Percentiles rank a stretch among this genome's conserved stretches.
Evolutionary conservation across 2,329 filamentous ascomycete species (phyloP).

Genomic region (Venturia effusa): DNA sequence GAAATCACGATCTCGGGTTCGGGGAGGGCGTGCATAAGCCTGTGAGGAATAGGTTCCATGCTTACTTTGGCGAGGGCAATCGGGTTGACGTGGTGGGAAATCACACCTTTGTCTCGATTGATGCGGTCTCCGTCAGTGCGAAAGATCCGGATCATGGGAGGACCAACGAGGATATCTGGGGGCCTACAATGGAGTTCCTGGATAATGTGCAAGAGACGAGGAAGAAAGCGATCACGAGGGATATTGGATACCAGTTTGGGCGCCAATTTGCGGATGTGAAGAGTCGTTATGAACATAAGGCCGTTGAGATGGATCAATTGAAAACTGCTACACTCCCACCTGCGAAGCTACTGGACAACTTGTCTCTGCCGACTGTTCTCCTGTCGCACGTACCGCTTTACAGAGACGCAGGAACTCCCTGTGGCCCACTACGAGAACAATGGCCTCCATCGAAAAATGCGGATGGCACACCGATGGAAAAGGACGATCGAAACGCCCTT

Average conservation of each 20-base stretch:
- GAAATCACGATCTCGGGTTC: conserved; percentile 93
- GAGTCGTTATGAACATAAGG: conserved; percentile 46
- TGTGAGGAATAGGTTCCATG: conserved; percentile 72
- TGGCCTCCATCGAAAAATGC: conserved; percentile 60
- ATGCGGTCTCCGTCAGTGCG: conserved; percentile 80
- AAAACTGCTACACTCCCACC: conserved; percentile 19
- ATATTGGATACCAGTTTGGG: conserved; percentile 55
- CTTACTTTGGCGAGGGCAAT: conserved; percentile 87
- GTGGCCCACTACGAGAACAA: conserved; percentile 75
- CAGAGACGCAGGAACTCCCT: conserved; percentile 70
- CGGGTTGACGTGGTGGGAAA: conserved; percentile 86
- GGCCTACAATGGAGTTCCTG: conserved; percentile 67
- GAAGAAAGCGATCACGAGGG: conserved; percentile 42
- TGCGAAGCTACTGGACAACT: conserved; percentile 18
- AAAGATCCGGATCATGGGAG: conserved; percentile 45
- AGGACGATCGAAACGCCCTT: conserved; percentile 68
- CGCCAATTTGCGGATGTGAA: conserved; percentile 29
- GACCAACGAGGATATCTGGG: conserved; percentile 54
- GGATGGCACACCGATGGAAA: conserved; percentile 46
- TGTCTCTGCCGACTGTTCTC: conserved; percentile 68
- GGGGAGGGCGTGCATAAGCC: conserved; percentile 71
- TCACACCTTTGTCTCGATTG: conserved; percentile 87
- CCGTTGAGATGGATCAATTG: conserved; percentile 45
- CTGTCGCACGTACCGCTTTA: conserved; percentile 88
- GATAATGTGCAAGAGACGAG: conserved; percentile 54